Evolutionary conservation across 2,329 filamentous ascomycete species (phyloP), one percentile per base, ranked within the genome.

Genomic region (Berkeleyomyces basicola): DNA sequence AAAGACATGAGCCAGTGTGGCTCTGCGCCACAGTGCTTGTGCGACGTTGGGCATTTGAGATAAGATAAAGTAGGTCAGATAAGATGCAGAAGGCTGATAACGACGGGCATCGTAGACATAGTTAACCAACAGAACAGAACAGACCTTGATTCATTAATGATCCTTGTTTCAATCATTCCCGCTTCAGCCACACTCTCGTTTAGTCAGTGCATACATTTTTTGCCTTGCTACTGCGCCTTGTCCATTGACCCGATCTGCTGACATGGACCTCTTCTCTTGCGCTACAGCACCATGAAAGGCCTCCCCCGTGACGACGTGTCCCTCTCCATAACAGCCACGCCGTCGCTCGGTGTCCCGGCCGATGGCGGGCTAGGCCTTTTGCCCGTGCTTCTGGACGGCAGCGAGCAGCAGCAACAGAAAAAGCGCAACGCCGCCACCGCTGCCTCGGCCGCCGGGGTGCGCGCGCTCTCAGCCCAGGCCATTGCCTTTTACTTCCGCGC

Each of bases 401-500:
- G 77, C 39, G 77, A 79, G 43, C 43, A 46, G 43, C 43, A 46
- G 43, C 43, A 46, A n/a, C 33, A 55, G 7, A 55, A 55, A 36
- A 63, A 63, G 7, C 43, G 49, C 11, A 80, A 82, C 70, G 79
- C 79, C 44, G 79, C 81, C 4, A 83, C 81, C 2, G 90, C 88
- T 58, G 87, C 88, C n/a, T 90, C 88, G 31, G 90, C 90, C 3
- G 90, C 90, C 31, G 83, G 88, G 47, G 87, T 90, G 66, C 86
- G 91, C 57, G 91, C 90, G 37, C 73, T 96, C 66, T 91, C 86
- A 68, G 87, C 89, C 6, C 87, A 95, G 70, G 78, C 90, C 68
- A 81, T 96, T 62, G 86, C 90, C 33, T 96, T 96, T 69, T 96
- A 95, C 75, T 96, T 96, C 71, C 81, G 90, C 63, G 89, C 90